phyloP scores from a whole-genome alignment of 2,329 filamentous ascomycete genomes.

The Pseudocercospora vitis region DNA sequence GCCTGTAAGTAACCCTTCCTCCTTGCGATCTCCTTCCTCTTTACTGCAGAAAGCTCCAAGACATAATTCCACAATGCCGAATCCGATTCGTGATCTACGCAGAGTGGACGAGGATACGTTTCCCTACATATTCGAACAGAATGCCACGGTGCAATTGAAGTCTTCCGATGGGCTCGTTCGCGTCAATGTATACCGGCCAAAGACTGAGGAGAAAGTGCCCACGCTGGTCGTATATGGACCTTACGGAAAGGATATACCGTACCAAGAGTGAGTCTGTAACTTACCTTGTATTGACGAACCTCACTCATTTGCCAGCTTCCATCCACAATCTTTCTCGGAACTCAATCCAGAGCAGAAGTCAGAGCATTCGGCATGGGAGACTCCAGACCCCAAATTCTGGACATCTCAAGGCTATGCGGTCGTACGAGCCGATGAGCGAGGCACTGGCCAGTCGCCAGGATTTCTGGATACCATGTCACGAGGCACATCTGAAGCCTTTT shows the following conservation, averaged over 20 bases:
- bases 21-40: neutral
- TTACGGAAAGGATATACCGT: constrained; percentile 71
- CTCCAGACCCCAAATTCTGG: constrained; percentile 43
- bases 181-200: constrained; percentile 39
- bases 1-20: neutral
- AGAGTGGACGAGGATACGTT: constrained; percentile 34
- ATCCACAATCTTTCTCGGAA: constrained; percentile 50
- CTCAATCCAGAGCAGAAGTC: constrained; percentile 42
- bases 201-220: constrained; percentile 47
- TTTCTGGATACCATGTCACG: constrained; percentile 48
- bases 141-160: constrained; percentile 35
- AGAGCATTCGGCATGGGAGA: constrained; percentile 49
- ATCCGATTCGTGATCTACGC: constrained; percentile 35
- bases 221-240: constrained; percentile 71
- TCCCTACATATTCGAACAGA: constrained; percentile 38
- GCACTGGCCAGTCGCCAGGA: constrained; percentile 40
- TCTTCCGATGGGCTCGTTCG: constrained; percentile 36
- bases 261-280: constrained; percentile 48
- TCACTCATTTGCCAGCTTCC: constrained; percentile 49
- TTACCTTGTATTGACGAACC: constrained; percentile 31
- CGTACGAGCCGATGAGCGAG: constrained; percentile 37
- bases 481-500: constrained; percentile 48
- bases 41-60: neutral
- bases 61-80: constrained; percentile 32
- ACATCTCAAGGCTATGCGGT: constrained; percentile 39